Evolutionary conservation across 1,284 basidiomycete species (phyloP).

Genomic region (Puccinia hordei): DNA sequence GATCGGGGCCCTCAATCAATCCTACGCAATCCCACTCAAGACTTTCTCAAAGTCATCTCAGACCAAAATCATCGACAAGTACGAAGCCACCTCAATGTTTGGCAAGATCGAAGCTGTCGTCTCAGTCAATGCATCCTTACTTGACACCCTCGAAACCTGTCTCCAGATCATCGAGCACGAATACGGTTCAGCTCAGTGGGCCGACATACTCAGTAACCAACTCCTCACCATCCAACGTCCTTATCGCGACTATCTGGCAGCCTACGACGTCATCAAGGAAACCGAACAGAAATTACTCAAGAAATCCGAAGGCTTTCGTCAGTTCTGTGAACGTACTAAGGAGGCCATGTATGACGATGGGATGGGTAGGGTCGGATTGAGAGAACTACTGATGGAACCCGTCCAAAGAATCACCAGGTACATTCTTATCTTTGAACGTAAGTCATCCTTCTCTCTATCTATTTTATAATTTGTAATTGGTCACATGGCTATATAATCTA

Average conservation of each 20-base stretch:
- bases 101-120: slow-evolving; percentile 43
- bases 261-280: slow-evolving; percentile 47
- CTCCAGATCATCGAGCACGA: slow-evolving; percentile 24
- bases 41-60: slow-evolving; percentile 38
- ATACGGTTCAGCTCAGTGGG: slow-evolving; percentile 9
- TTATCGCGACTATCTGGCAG: slow-evolving; percentile 48
- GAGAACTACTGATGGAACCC: slow-evolving; percentile 97
- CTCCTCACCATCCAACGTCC: slow-evolving; percentile 46
- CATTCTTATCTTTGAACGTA: slow-evolving; percentile 81
- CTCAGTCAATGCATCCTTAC: slow-evolving; percentile 9
- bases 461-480: not conserved
- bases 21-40: slow-evolving; percentile 40
- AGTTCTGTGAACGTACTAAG: slow-evolving; percentile 49
- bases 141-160: slow-evolving; percentile 17
- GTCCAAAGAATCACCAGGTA: slow-evolving; percentile 98
- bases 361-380: slow-evolving; percentile 68
- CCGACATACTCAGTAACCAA: slow-evolving; percentile 23
- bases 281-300: slow-evolving; percentile 48
- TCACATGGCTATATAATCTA: not conserved
- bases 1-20: slow-evolving; percentile 68
- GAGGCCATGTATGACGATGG: slow-evolving; percentile 51
- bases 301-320: slow-evolving; percentile 47
- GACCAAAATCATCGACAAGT: slow-evolving; percentile 50
- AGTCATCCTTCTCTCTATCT: slow-evolving; percentile 54
- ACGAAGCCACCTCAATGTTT: slow-evolving; percentile 49